These are phyloP conservation scores for Bryoglossum gracile DNA, from an alignment of 495 filamentous ascomycete genomes.

Conservation along the genomic window DNA sequence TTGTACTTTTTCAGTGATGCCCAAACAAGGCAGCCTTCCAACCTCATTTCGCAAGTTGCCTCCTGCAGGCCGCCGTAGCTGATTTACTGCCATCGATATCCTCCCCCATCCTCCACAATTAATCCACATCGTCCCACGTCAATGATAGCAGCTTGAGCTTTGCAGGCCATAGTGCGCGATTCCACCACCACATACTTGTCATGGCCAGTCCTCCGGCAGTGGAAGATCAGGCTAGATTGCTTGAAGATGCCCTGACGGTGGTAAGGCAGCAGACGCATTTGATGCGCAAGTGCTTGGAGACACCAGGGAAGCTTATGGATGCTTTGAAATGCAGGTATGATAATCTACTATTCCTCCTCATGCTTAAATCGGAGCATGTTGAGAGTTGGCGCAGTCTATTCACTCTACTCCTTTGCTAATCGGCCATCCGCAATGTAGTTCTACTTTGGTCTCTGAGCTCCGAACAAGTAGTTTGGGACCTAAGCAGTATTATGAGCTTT, in stretches of 20 bases:
- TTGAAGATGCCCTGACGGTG: conserved; percentile 93
- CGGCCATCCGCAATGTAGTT: conserved; percentile 45
- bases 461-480: conserved; percentile 91
- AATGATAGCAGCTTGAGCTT: conserved; percentile 21
- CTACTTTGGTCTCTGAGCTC: conserved; percentile 93
- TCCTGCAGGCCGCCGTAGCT: conserved; percentile 4
- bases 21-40: conserved; percentile 8
- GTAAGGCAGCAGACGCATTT: conserved; percentile 92
- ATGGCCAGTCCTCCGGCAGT: conserved; percentile 59
- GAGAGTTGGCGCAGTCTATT: neutral
- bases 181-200: conserved; percentile 1
- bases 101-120: conserved; percentile 1
- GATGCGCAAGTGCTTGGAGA: conserved; percentile 97
- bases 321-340: conserved; percentile 96
- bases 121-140: conserved; percentile 15
- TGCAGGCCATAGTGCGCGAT: conserved; percentile 11
- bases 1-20: neutral
- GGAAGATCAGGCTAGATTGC: conserved; percentile 88
- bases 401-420: conserved; percentile 20
- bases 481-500: conserved; percentile 98
- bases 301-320: conserved; percentile 98
- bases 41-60: conserved; percentile 3
- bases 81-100: conserved; percentile 9
- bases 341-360: neutral
- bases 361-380: no score